A percentile compares a stretch with the other conserved stretches of the same genome.
Conservation (phyloP, 768 basidiomycete genomes). For the Cystofilobasidium bisporidii region DNA sequence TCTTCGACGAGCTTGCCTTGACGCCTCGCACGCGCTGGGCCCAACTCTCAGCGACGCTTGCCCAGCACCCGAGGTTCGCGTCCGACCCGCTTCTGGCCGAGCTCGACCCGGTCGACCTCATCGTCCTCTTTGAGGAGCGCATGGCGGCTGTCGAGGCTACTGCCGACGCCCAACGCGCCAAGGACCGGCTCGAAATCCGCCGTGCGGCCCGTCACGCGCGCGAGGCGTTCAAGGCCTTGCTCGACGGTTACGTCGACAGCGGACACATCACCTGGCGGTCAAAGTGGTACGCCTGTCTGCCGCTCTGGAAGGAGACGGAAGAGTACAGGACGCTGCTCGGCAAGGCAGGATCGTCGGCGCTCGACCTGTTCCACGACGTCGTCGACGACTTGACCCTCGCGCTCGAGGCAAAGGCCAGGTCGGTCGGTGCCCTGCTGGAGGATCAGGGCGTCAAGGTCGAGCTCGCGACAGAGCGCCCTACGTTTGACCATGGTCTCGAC, state of each 20-base stretch:
- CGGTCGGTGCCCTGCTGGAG: conserved; percentile 41
- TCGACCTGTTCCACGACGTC: conserved; percentile 92
- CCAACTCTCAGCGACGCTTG: not conserved
- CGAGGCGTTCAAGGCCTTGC: conserved; percentile 79
- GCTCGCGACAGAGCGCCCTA: not conserved
- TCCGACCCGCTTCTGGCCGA: conserved; percentile 64
- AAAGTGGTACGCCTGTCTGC: conserved; percentile 87
- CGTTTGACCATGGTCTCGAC: conserved; percentile 44
- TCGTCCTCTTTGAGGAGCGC: conserved; percentile 90
- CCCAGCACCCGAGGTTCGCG: conserved; percentile 32
- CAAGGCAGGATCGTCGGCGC: conserved; percentile 83
- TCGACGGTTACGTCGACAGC: conserved; percentile 56
- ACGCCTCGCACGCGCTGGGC: conserved; percentile 87
- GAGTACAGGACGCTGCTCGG: conserved; percentile 85
- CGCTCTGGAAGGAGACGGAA: conserved; percentile 60
- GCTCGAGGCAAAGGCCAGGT: conserved; percentile 10
- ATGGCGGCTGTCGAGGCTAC: conserved; percentile 80
- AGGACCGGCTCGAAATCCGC: conserved; percentile 69
- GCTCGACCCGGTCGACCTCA: conserved; percentile 80
- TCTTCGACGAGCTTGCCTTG: conserved; percentile 79
- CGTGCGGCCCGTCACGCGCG: conserved; percentile 78
- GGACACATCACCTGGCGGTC: conserved; percentile 67
- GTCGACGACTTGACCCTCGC: conserved; percentile 64
- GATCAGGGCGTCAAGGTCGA: conserved; percentile 68
- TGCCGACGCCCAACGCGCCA: conserved; percentile 75